These are phyloP conservation scores for Sclerotinia subarctica DNA, from an alignment of 2,329 filamentous ascomycete species.

Conservation along the genomic window DNA sequence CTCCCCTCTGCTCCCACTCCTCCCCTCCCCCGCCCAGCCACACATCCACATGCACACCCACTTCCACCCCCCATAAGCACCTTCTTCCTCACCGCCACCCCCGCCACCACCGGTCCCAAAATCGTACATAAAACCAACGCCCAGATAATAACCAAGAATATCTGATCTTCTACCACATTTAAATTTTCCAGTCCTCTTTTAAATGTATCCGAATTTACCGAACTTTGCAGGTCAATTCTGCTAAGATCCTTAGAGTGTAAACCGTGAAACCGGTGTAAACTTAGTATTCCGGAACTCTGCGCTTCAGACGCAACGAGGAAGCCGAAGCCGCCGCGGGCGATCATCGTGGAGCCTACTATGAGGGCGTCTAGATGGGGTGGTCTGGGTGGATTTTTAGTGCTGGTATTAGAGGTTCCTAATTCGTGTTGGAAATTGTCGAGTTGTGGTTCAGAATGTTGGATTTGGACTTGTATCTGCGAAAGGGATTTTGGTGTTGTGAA, in stretches of 20 bases:
- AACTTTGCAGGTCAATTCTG: not conserved
- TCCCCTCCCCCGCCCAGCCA: not conserved
- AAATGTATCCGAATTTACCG: no score
- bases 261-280: not conserved
- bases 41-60: not conserved
- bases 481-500: not conserved
- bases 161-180: conserved; percentile 32
- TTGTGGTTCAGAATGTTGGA: not conserved
- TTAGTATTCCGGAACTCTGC: conserved; percentile 45
- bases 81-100: conserved; percentile 11
- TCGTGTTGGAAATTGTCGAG: no score
- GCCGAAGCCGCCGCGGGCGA: conserved; percentile 73
- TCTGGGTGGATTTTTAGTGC: not conserved
- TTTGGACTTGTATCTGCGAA: not conserved
- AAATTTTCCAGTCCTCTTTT: not conserved
- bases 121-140: conserved; percentile 55
- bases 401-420: no score
- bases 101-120: conserved; percentile 44
- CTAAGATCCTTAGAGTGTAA: not conserved
- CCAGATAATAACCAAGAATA: conserved; percentile 54
- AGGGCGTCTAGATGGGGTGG: conserved; percentile 26
- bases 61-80: not conserved
- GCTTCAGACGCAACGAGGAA: conserved; percentile 72
- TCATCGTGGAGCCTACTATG: conserved; percentile 53
- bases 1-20: not conserved